phyloP scores from a whole-genome alignment of 176 grass and related monocot genomes.

The Triticum timopheevii region DNA sequence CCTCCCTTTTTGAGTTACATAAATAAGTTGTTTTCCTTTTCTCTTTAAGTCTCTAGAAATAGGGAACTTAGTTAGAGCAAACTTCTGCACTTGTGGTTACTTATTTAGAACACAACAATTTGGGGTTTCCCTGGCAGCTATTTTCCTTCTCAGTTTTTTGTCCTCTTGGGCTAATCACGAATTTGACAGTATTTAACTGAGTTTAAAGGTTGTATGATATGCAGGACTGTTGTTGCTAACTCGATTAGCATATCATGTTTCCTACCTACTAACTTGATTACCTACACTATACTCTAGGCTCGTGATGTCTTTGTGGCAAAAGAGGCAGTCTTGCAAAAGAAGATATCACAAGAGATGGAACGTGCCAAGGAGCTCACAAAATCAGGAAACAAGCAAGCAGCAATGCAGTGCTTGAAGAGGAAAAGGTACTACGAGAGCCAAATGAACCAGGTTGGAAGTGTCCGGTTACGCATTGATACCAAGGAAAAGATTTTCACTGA shows the following conservation, averaged over 20 bases:
- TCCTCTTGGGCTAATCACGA: neutral
- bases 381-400: conserved; percentile 78
- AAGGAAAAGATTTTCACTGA: conserved; percentile 56
- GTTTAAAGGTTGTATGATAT: neutral
- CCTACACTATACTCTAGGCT: conserved; percentile 45
- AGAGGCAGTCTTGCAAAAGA: conserved; percentile 71
- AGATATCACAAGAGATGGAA: conserved; percentile 81
- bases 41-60: neutral
- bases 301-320: conserved; percentile 69
- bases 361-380: conserved; percentile 74
- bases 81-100: neutral
- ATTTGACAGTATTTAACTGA: neutral
- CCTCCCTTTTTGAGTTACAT: neutral
- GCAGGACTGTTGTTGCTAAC: neutral
- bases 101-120: neutral
- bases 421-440: conserved; percentile 88
- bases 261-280: neutral
- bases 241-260: neutral
- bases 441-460: conserved; percentile 74
- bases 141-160: neutral
- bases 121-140: neutral
- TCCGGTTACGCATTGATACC: conserved; percentile 64
- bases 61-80: neutral
- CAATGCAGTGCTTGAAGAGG: conserved; percentile 84
- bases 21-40: neutral